Base-by-base conservation (phyloP, 2,329 filamentous ascomycete species). In the Epichloe gansuensis region DNA sequence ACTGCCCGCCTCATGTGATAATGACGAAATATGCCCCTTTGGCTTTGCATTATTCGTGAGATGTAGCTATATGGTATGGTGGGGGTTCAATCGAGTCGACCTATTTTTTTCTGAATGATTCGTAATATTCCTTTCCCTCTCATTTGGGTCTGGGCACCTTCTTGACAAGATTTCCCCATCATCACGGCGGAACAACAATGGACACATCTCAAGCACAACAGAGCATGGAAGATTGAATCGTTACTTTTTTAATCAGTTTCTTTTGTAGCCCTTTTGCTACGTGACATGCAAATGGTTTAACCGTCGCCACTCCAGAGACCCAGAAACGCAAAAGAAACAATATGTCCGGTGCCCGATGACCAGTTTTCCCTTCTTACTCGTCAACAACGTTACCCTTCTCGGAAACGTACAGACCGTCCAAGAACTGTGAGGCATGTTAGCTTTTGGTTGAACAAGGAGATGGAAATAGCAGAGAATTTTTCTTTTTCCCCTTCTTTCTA, bases 331-430 rank as follows among this genome's bases (percentile, higher is more conserved):
- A 74, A 74, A 71, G 73, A 74, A 75, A 71, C 71, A 69, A 68
- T 63, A 41, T 66, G 38, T 41, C 67, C 67, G 62, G 63, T 58
- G 61, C 59, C 60, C 56, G 71, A 71, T 72, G 27, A n/a, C 46
- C 36, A 38, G 31, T 8, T n/a, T 17, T 23, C 43, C 41, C 31
- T 35, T 23, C 36, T 64, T 79, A 72, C 61, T 83, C 84, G 69
- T 89, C 85, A 64, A 81, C 78, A 68, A 98, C 84, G 85, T 97
- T 95, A 75, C 87, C 86, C 80, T 89, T 87, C 87, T 98, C 93
- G 71, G 90, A 96, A 69, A 98, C 93, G 81, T 98, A 98, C 74
- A 98, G 82, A 84, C 93, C 93, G 79, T 98, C 94, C 82, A 98
- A 84, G 87, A 98, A 98, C 88, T 94, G 66, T 25, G 38, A 27